Evolutionary conservation across 1,284 basidiomycete species (phyloP).

Genomic region (Coniferiporia sulphurascens): DNA sequence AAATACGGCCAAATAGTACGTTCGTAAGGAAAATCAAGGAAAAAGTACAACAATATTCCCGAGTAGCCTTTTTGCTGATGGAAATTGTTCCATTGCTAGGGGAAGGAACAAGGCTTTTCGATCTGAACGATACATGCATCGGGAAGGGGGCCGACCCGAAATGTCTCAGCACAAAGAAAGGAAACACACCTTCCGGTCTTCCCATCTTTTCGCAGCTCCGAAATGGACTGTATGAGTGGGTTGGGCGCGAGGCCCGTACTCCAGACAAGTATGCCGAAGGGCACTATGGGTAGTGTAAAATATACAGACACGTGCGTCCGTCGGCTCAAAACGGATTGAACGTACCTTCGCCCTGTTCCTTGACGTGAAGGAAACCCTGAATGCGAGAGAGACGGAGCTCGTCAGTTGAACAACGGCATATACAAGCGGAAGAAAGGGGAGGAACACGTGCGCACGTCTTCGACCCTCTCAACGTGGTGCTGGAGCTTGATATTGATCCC

Average conservation of each 20-base stretch:
- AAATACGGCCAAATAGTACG: background rate
- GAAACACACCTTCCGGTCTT: conserved; percentile 51
- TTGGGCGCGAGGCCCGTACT: conserved; percentile 80
- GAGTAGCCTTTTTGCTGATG: too few species aligned
- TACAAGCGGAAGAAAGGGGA: conserved; percentile 28
- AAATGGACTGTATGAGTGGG: conserved; percentile 63
- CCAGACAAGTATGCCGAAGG: conserved; percentile 83
- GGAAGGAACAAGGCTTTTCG: too few species aligned
- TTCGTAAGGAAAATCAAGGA: background rate
- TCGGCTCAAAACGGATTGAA: conserved; percentile 5
- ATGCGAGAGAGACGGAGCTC: conserved; percentile 28
- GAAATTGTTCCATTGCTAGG: too few species aligned
- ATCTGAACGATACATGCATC: too few species aligned
- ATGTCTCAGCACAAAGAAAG: background rate
- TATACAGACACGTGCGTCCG: background rate
- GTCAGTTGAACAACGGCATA: background rate
- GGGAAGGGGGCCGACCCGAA: too few species aligned
- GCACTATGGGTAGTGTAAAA: conserved; percentile 38
- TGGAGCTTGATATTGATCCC: conserved; percentile 74
- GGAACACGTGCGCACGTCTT: conserved; percentile 40
- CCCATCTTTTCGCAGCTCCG: conserved; percentile 56
- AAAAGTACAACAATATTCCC: background rate
- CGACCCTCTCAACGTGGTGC: conserved; percentile 78
- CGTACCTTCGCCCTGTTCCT: conserved; percentile 59
- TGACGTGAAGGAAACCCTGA: conserved; percentile 54